These are phyloP conservation scores for Neurospora crassa DNA, from an alignment of 2,329 filamentous ascomycete species.

Conservation along the genomic window DNA sequence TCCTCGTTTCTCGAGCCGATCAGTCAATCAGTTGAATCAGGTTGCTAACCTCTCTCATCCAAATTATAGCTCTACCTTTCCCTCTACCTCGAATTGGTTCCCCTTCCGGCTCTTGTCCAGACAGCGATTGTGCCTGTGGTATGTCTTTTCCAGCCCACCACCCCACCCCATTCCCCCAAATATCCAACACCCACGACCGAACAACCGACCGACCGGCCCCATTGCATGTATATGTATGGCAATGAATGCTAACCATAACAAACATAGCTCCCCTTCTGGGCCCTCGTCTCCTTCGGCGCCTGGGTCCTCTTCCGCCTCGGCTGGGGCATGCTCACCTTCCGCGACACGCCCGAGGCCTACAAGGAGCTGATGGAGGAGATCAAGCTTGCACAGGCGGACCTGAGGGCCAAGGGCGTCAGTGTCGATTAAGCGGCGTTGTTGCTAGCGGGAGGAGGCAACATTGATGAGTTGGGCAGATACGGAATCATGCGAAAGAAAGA, in stretches of 20 bases:
- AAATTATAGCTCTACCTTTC: conserved; percentile 72
- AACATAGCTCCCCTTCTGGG: conserved; percentile 80
- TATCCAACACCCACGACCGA: no score
- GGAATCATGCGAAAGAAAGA: no score
- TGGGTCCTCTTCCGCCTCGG: conserved; percentile 89
- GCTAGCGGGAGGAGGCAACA: no score
- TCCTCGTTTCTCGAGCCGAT: background rate
- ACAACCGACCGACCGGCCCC: no score
- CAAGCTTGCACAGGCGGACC: conserved; percentile 62
- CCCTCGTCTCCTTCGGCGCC: conserved; percentile 80
- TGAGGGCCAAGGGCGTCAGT: conserved; percentile 65
- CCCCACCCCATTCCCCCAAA: no score
- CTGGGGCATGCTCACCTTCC: conserved; percentile 89
- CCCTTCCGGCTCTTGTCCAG: conserved; percentile 68
- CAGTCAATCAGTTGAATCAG: background rate
- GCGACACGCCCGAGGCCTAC: conserved; percentile 87
- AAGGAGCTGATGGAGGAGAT: conserved; percentile 83
- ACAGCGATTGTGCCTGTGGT: conserved; percentile 83
- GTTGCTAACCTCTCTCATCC: conserved; percentile 4
- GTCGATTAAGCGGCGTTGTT: conserved; percentile 48
- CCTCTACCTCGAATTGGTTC: conserved; percentile 73
- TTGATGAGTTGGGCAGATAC: no score
- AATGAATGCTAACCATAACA: no score
- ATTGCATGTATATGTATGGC: no score
- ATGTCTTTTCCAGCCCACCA: conserved; percentile 29